Base-by-base conservation (phyloP, 441 rosid genomes). In the Francoa sonchifolia region DNA sequence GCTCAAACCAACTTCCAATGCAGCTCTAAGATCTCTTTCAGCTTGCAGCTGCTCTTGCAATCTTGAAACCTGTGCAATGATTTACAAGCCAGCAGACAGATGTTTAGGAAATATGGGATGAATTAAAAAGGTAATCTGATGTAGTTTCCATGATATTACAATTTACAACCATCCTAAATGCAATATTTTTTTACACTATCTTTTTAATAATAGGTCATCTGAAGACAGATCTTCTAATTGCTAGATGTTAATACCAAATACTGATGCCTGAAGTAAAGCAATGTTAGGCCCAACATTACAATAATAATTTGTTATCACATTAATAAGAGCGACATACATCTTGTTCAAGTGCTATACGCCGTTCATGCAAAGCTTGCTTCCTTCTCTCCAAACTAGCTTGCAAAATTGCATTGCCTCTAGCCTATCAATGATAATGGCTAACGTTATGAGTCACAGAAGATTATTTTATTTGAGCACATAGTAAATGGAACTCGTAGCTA, bases 41-140 rank as follows among this genome's bases (percentile, higher is more conserved):
- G 98, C 96, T 76, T 90, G 96, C 68, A 90, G 69, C 69, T 90
- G 98, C 71, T 90, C 98, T 76, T 85, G 98, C 66, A 90, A 72
- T 67, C 98, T 74, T 47, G 93, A 69, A 17, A 88, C 93, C 95
- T 88, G 45, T 46, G 61, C 3, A 50, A 43, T 55, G 55, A 72
- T 45, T 48, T 37, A 44, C 55, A 48, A 44, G 35, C 54, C 22
- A 53, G 29, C 21, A 37, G 15, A 44, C 6, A 39, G 3, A n/a
- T n/a, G n/a, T n/a, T n/a, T n/a, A n/a, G n/a, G n/a, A n/a, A n/a
- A n/a, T n/a, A n/a, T n/a, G n/a, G n/a, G n/a, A n/a, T n/a, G n/a
- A n/a, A n/a, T n/a, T n/a, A n/a, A n/a, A n/a, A n/a, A n/a, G n/a
- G n/a, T n/a, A n/a, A n/a, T n/a, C n/a, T n/a, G n/a, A n/a, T n/a